Conservation (phyloP, 768 basidiomycete genomes). For the Amanita pseudoporphyria region DNA sequence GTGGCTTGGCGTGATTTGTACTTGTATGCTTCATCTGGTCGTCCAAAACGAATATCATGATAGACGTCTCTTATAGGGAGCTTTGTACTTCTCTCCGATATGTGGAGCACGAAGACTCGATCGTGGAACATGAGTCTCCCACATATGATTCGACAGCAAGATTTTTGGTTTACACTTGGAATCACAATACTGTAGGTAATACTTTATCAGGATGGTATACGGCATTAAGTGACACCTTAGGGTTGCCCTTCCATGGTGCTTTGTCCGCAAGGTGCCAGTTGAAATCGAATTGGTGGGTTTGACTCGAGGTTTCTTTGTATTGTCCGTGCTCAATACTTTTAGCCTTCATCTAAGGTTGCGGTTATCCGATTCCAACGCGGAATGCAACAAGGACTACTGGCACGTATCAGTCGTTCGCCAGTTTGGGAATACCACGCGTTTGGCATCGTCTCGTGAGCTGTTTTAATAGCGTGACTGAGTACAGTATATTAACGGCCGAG, state of each 20-base stretch:
- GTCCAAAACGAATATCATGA: background rate
- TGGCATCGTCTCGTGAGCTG: conserved; percentile 60
- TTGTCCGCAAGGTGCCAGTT: conserved; percentile 60
- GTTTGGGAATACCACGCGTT: conserved; percentile 81
- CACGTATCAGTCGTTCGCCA: conserved; percentile 61
- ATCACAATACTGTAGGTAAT: conserved; percentile 62
- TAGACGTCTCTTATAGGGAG: conserved; percentile 29
- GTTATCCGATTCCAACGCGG: conserved; percentile 72
- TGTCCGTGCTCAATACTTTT: conserved; percentile 3
- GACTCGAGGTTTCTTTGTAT: background rate
- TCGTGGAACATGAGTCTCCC: conserved; percentile 48
- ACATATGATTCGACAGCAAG: conserved; percentile 54
- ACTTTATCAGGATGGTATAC: background rate
- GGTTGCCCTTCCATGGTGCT: conserved; percentile 67
- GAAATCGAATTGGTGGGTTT: conserved; percentile 63
- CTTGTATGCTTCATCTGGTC: conserved; percentile 22
- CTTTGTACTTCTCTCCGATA: conserved; percentile 59
- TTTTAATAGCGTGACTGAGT: background rate
- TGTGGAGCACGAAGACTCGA: conserved; percentile 43
- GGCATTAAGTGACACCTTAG: conserved; percentile 22
- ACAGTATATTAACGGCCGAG: conserved; percentile 5
- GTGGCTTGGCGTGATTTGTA: conserved; percentile 49
- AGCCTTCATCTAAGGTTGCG: conserved; percentile 77
- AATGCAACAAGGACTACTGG: conserved; percentile 76
- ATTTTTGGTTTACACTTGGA: conserved; percentile 67